A percentile compares a stretch with the other conserved stretches of the same genome.
Evolutionary conservation across 495 filamentous ascomycete species (phyloP).

Genomic region (Tuber calosporum): DNA sequence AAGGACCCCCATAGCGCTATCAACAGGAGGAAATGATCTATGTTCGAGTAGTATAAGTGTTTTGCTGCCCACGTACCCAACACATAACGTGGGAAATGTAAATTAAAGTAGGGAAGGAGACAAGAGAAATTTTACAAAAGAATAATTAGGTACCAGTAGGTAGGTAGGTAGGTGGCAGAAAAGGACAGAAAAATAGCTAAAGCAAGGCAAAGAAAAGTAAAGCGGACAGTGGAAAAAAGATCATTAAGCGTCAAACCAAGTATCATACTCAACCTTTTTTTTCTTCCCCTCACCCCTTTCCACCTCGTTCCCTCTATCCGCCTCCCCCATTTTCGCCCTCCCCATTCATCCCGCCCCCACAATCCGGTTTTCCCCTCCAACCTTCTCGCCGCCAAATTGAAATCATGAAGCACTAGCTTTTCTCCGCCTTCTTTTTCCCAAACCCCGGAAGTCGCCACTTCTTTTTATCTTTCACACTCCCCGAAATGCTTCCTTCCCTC

Average conservation of each 20-base stretch:
- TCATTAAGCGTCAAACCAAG: not conserved
- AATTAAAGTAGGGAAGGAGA: not conserved
- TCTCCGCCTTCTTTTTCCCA: not conserved
- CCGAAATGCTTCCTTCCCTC: not conserved
- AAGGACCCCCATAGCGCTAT: not conserved
- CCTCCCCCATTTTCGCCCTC: not conserved
- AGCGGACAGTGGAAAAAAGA: not conserved
- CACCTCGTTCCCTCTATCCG: not conserved
- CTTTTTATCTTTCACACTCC: not conserved
- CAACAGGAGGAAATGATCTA: not conserved
- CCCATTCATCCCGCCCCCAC: not conserved
- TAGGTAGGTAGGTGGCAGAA: not conserved
- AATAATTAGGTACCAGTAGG: not conserved
- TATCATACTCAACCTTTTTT: not conserved
- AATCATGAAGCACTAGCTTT: not conserved
- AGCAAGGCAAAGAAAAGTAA: not conserved
- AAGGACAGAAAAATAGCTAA: not conserved
- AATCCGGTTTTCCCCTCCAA: not conserved
- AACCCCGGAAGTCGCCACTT: not conserved
- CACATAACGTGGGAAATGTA: not conserved
- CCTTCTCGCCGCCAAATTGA: not conserved
- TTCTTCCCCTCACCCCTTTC: not conserved
- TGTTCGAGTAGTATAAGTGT: not conserved
- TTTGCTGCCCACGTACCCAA: not conserved
- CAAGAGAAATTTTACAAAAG: not conserved